phyloP scores from a whole-genome alignment of 2,329 filamentous ascomycete species.

The Colletotrichum sp. region DNA sequence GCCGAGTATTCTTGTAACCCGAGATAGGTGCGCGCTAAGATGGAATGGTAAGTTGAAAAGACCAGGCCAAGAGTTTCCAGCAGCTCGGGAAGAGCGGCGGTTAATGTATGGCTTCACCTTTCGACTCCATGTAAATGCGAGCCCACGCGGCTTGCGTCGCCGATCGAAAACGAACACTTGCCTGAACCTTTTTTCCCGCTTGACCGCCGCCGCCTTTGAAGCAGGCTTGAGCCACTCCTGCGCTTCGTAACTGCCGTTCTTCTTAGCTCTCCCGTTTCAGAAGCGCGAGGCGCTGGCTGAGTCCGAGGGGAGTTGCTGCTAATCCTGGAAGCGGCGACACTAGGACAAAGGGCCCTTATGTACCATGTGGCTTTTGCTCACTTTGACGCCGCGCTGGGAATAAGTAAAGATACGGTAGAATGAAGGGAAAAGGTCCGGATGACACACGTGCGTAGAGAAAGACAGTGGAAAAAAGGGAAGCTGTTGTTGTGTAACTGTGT shows the following conservation, averaged over 20 bases:
- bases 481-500: background rate
- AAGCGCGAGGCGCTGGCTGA: background rate
- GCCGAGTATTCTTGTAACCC: background rate
- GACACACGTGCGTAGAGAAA: background rate
- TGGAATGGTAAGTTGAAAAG: background rate
- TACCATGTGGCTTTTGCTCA: constrained; percentile 5
- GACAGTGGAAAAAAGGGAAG: background rate
- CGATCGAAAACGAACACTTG: background rate
- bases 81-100: background rate
- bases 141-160: background rate
- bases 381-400: background rate
- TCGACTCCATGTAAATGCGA: background rate
- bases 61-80: background rate
- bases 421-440: background rate
- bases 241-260: background rate
- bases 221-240: background rate
- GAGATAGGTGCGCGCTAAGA: background rate
- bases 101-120: background rate
- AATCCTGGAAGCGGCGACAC: constrained; percentile 3
- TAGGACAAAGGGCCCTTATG: constrained; percentile 2
- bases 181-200: background rate
- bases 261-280: background rate
- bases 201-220: background rate
- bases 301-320: background rate
- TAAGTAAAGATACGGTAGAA: background rate